phyloP scores from a whole-genome alignment of 2,329 filamentous ascomycete genomes.

The Fusarium caatingaense region DNA sequence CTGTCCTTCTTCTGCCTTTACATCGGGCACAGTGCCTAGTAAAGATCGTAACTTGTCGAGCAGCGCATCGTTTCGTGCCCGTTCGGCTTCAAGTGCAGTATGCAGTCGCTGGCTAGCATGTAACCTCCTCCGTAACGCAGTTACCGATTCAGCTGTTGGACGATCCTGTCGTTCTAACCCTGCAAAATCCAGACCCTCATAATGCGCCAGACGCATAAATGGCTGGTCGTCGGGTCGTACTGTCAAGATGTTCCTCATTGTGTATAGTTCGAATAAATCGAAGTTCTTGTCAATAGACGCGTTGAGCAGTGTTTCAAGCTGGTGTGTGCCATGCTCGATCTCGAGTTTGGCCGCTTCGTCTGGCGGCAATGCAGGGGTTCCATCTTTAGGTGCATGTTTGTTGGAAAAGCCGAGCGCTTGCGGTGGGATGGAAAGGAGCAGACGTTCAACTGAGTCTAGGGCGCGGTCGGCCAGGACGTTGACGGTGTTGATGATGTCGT shows the following conservation, averaged over 20 bases:
- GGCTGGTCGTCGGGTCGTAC: constrained; percentile 75
- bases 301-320: constrained; percentile 84
- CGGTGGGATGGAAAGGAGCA: constrained; percentile 79
- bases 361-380: constrained; percentile 51
- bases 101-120: constrained; percentile 84
- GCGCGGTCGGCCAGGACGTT: constrained; percentile 94
- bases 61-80: constrained; percentile 76
- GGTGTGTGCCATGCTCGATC: constrained; percentile 88
- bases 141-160: constrained; percentile 75
- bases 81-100: constrained; percentile 75
- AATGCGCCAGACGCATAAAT: constrained; percentile 87
- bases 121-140: constrained; percentile 77
- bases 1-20: constrained; percentile 43
- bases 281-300: constrained; percentile 86
- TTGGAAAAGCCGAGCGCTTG: constrained; percentile 82
- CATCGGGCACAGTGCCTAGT: constrained; percentile 49
- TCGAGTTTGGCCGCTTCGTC: constrained; percentile 66
- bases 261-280: constrained; percentile 89
- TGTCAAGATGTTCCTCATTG: constrained; percentile 84
- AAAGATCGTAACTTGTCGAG: constrained; percentile 70
- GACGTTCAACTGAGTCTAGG: constrained; percentile 86
- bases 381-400: constrained; percentile 54
- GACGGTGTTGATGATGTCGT: constrained; percentile 97
- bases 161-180: constrained; percentile 37
- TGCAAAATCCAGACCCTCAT: constrained; percentile 72